Base-by-base conservation (phyloP, 306 rosid species). In the Abrus pulchellus region DNA sequence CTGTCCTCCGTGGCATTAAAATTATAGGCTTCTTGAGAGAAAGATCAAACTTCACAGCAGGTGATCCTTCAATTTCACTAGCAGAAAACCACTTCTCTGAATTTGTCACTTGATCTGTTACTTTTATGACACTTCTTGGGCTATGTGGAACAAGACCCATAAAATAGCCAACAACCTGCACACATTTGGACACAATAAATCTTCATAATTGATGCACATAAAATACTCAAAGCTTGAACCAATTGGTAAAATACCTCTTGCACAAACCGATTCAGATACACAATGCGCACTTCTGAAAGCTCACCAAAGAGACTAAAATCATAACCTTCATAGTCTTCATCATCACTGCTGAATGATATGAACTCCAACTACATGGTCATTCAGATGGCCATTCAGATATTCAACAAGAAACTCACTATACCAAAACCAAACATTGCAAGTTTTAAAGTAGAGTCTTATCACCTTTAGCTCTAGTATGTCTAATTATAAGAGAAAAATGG, bases 251-350 rank as follows among this genome's bases (percentile, higher is more conserved):
- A 77, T 90, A 95, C 99, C 97, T 95, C 99, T 86, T 93, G 99
- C 54, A 93, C 79, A 79, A 95, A 95, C 63, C 98, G 92, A 87
- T 95, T 93, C 87, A 95, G 86, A 86, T 91, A 95, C 57, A 95
- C 90, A 62, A 95, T 56, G 74, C 99, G 98, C 76, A 95, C 98
- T 95, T 95, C 99, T 14, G 98, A 95, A 86, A 95, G 97, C 87
- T 93, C 85, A 63, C 99, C 98, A 83, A 68, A 83, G 59, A 95
- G 97, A 78, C 99, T 88, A 78, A 80, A 95, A 74, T 95, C 99
- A 85, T 85, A 95, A 57, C 99, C 99, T 83, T 87, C 81, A 64
- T 88, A 95, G 83, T 95, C 99, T 75, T 90, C 99, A 80, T 95
- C 99, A 49, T 85, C 96, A 6, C 52, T 74, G 79, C 84, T 80